Conservation (phyloP, 768 basidiomycete genomes). For the Boletus reticulatus region DNA sequence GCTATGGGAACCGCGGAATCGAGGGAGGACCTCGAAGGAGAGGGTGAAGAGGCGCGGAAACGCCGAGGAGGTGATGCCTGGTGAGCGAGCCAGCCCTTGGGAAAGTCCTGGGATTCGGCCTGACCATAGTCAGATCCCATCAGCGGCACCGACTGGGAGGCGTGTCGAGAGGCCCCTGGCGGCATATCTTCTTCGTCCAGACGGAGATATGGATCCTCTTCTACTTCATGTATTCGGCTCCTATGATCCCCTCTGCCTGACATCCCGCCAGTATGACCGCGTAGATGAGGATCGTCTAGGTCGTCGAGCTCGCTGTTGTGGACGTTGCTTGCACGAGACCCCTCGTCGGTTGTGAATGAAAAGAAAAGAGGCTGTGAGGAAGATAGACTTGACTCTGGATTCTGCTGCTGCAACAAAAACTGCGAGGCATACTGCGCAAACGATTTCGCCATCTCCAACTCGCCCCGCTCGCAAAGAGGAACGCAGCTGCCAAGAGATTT, state of each 20-base stretch:
- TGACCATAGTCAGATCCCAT: constrained; percentile 34
- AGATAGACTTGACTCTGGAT: constrained; percentile 50
- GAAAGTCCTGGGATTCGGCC: constrained; percentile 41
- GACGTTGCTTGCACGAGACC: constrained; percentile 47
- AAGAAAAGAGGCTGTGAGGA: constrained; percentile 82
- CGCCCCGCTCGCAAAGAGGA: constrained; percentile 18
- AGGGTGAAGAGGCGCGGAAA: constrained; percentile 42
- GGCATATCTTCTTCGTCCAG: constrained; percentile 66
- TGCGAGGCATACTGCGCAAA: constrained; percentile 84
- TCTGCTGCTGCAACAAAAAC: constrained; percentile 64
- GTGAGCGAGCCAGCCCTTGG: constrained; percentile 70
- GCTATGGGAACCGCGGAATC: constrained; percentile 35
- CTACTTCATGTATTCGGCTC: constrained; percentile 36
- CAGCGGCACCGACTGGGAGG: constrained; percentile 36
- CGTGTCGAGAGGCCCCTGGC: constrained; percentile 35
- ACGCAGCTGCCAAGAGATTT: constrained; percentile 8
- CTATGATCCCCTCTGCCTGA: constrained; percentile 29
- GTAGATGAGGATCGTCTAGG: constrained; percentile 74
- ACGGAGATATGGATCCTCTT: constrained; percentile 76
- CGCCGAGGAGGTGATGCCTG: constrained; percentile 59
- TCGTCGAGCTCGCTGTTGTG: constrained; percentile 61
- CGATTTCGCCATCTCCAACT: constrained; percentile 53
- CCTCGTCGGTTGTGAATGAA: constrained; percentile 80
- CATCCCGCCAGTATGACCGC: constrained; percentile 33
- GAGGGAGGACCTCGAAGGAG: constrained; percentile 32